A percentile compares a stretch with the other conserved stretches of the same genome.
phyloP scores from a whole-genome alignment of 2,329 filamentous ascomycete genomes.

The Cladobotryum mycophilum region DNA sequence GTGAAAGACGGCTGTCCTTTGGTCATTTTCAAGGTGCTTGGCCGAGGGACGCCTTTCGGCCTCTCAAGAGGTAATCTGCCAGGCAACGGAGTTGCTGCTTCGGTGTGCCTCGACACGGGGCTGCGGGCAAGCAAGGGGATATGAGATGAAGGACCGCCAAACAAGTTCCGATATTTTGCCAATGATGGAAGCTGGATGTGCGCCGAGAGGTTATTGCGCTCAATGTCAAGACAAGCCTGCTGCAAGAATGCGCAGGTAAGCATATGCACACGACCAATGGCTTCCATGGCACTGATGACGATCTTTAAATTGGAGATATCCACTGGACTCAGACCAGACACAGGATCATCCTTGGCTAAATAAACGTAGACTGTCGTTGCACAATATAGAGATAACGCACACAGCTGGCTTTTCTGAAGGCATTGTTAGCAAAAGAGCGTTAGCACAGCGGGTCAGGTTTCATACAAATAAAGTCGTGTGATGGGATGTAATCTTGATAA shows the following conservation, averaged over 20 bases:
- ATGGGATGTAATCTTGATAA: conserved; percentile 74
- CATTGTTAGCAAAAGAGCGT: neutral
- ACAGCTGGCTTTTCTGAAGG: conserved; percentile 28
- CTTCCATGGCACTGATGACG: conserved; percentile 70
- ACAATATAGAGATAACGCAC: conserved; percentile 76
- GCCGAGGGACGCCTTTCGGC: conserved; percentile 13
- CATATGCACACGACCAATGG: conserved; percentile 64
- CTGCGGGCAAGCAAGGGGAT: conserved; percentile 45
- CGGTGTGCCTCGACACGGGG: conserved; percentile 35
- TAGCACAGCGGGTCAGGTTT: neutral
- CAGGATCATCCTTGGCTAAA: conserved; percentile 61
- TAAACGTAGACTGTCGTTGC: conserved; percentile 79
- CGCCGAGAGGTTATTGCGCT: conserved; percentile 39
- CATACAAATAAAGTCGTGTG: conserved; percentile 61
- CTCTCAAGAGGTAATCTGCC: conserved; percentile 36
- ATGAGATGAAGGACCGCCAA: conserved; percentile 26
- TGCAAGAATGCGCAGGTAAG: conserved; percentile 80
- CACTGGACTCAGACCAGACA: conserved; percentile 48
- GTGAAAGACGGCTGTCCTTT: conserved; percentile 5
- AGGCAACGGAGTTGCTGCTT: conserved; percentile 36
- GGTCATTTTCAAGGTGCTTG: conserved; percentile 6
- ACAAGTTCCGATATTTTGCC: conserved; percentile 25
- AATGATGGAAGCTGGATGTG: conserved; percentile 32
- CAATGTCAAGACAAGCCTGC: conserved; percentile 77
- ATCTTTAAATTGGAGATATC: conserved; percentile 58